Conservation (phyloP, 768 basidiomycete genomes). For the Russula sp. region DNA sequence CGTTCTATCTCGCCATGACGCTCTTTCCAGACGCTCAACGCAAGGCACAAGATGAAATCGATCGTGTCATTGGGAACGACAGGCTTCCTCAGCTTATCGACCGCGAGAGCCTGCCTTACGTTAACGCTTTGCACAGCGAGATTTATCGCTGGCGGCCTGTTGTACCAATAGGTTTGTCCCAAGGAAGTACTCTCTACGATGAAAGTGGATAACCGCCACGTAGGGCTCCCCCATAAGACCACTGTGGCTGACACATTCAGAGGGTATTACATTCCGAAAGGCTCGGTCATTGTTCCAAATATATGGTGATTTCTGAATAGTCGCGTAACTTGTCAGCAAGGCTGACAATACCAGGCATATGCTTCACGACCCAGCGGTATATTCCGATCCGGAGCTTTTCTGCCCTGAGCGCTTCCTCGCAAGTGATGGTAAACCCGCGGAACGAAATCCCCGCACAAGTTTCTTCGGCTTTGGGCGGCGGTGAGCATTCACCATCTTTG, state of each 20-base stretch:
- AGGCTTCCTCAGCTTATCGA: constrained; percentile 22
- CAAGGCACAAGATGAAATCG: constrained; percentile 24
- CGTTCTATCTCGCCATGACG: constrained; percentile 22
- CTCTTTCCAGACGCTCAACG: constrained; percentile 21
- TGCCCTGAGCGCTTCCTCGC: constrained; percentile 29
- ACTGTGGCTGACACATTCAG: not conserved
- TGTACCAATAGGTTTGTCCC: constrained; percentile 10
- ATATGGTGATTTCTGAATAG: constrained; percentile 26
- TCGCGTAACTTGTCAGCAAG: not conserved
- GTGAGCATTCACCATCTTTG: not conserved
- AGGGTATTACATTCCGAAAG: constrained; percentile 31
- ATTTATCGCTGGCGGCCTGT: constrained; percentile 22
- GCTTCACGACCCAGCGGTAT: constrained; percentile 27
- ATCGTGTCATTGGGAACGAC: constrained; percentile 20
- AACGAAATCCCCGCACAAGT: constrained; percentile 18
- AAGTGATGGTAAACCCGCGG: constrained; percentile 6
- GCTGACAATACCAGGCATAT: constrained; percentile 25
- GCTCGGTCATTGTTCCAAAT: constrained; percentile 33
- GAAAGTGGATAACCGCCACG: not conserved
- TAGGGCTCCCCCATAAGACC: constrained; percentile 6
- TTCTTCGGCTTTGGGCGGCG: constrained; percentile 27
- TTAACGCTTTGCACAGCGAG: constrained; percentile 22
- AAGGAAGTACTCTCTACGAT: not conserved
- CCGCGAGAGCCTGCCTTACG: constrained; percentile 21
- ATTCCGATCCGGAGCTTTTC: constrained; percentile 26